phyloP scores from a whole-genome alignment of 2,329 filamentous ascomycete genomes.

The Pseudocercospora fijiensis region DNA sequence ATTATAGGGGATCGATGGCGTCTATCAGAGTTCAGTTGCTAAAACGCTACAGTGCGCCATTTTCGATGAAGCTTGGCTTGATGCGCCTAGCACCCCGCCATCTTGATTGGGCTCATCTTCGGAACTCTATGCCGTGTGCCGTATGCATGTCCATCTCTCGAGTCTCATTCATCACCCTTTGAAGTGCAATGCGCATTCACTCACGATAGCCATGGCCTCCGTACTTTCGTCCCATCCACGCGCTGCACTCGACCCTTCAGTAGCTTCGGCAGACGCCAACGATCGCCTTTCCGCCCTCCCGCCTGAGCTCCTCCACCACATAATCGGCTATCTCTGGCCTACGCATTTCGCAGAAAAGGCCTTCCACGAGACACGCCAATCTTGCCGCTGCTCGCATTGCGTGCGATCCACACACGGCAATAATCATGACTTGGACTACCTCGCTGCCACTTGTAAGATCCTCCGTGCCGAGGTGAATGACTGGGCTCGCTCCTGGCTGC shows the following conservation, averaged over 20 bases:
- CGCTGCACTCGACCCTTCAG: background rate
- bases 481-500: conserved; percentile 33
- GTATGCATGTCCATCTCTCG: too few species aligned
- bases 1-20: too few species aligned
- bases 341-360: conserved; percentile 29
- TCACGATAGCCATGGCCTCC: background rate
- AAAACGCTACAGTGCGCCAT: too few species aligned
- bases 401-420: background rate
- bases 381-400: background rate
- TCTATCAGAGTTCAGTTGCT: too few species aligned
- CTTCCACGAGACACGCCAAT: conserved; percentile 4
- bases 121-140: too few species aligned
- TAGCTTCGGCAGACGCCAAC: background rate
- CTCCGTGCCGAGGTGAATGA: conserved; percentile 31
- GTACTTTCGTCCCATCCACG: background rate
- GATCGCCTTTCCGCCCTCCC: conserved; percentile 32
- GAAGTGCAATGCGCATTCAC: too few species aligned
- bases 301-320: conserved; percentile 32
- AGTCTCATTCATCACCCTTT: too few species aligned
- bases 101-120: too few species aligned
- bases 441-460: conserved; percentile 28
- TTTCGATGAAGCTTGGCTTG: too few species aligned
- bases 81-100: too few species aligned
- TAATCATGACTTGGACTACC: conserved; percentile 25
- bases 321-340: conserved; percentile 33